Conservation (phyloP, 2,329 filamentous ascomycete species). For the Salinomyces thailandicus region DNA sequence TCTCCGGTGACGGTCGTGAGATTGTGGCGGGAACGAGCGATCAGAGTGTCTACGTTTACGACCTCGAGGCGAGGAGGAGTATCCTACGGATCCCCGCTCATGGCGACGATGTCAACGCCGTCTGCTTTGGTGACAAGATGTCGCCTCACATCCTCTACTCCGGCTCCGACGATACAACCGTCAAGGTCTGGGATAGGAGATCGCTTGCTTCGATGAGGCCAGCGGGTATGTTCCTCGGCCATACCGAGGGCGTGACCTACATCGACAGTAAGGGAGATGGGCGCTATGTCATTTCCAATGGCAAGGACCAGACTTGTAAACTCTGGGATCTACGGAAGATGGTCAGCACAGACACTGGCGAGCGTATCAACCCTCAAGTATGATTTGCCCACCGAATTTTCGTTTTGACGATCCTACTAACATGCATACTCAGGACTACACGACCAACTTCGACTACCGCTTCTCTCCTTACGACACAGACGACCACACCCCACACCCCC, state of each 20-base stretch:
- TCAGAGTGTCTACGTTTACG: constrained; percentile 75
- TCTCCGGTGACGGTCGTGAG: constrained; percentile 82
- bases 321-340: constrained; percentile 91
- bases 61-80: constrained; percentile 69
- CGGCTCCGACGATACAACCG: constrained; percentile 83
- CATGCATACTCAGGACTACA: constrained; percentile 36
- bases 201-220: constrained; percentile 52
- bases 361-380: constrained; percentile 41
- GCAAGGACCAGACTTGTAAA: constrained; percentile 95
- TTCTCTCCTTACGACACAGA: constrained; percentile 54
- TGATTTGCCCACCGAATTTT: background rate
- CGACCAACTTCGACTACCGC: constrained; percentile 64
- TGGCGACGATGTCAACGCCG: constrained; percentile 83
- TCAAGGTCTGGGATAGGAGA: constrained; percentile 93
- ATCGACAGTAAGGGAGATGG: constrained; percentile 76
- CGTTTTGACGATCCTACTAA: too few species aligned
- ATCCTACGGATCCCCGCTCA: constrained; percentile 71
- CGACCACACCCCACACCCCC: constrained; percentile 60
- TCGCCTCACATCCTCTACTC: constrained; percentile 94
- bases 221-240: constrained; percentile 54
- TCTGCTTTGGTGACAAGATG: constrained; percentile 81
- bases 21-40: constrained; percentile 81
- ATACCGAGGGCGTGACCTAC: constrained; percentile 56
- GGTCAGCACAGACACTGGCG: constrained; percentile 59
- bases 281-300: constrained; percentile 85